Base-by-base conservation (phyloP, 768 basidiomycete species). In the Russula vinacea region DNA sequence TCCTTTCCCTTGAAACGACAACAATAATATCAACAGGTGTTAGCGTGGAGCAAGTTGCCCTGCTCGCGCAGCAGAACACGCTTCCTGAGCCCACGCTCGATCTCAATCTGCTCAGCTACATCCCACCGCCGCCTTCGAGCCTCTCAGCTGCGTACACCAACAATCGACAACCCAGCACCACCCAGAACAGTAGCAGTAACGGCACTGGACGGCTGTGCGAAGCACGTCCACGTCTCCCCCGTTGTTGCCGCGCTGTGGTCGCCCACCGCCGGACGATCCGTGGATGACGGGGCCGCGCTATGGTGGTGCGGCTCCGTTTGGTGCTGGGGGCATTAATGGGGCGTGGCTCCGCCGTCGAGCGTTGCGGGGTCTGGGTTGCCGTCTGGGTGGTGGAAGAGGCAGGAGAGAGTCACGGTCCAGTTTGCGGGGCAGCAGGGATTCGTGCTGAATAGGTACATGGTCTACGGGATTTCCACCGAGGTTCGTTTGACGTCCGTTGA, bases 341-440 rank as follows among this genome's bases (percentile, higher is more conserved):
- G 49, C 17, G 49, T 50, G 7, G 44, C 56, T n/a, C 56, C 75
- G 17, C 73, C 83, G 7, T 89, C 88, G 1, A 84, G 77, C 57
- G 75, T 92, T 32, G 78, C 87, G 35, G 90, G 88, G 7, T 83
- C 84, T 14, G 92, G 89, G 4, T 76, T 92, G 26, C 88, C 90
- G 0, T 79, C 76, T 62, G 86, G 90, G 47, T 98, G 94, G 90
- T 96, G 92, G 92, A 90, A 85, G 76, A 86, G 79, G 67, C 85
- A 90, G 72, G 89, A 93, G 74, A 80, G 72, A 2, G 84, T 90
- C 22, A 78, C 81, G 57, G 84, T 97, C 45, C 83, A 80, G 51
- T 80, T 94, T 54, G 77, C 90, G 50, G 94, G 94, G 35, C 92
- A 91, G 69, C 93, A 95, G 73, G 94, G 94, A 2, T 95, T 95